Evolutionary conservation across 2,329 filamentous ascomycete genomes (phyloP), one percentile per base, ranked within the genome.

Genomic region (Aspergillaceae sp.): DNA sequence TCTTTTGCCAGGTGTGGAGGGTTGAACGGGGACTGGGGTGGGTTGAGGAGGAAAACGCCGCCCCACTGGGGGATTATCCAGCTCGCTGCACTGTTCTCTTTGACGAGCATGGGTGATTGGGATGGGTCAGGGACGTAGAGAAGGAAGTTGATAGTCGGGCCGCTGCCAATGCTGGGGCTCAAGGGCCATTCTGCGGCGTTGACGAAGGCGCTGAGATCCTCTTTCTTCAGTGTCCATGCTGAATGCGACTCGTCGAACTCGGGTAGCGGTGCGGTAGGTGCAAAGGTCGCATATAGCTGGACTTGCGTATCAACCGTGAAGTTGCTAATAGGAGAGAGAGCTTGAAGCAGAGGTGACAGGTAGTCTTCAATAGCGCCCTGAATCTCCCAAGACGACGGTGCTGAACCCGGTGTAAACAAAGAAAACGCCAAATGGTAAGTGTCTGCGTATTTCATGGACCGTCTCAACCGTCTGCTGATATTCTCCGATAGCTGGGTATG

Each of bases 51-150:
- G 44, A 79, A 75, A 2, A 87, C 80, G 6, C 83, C 83, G 34
- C 92, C 92, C 92, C 92, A 98, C 70, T 98, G 92, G 0, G 92
- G 92, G 40, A 98, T 85, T 53, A 96, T 77, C 91, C 91, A 97
- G 51, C 88, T 89, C 7, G 83, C 88, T 5, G 74, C 78, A 32
- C 71, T 70, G 51, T 73, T 79, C 42, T 78, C 79, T 47, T 77
- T 75, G 40, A 85, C 74, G 5, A 78, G 55, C 32, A 85, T 68
- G 8, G 82, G 82, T 3, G 75, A 76, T 49, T 81, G 75, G 5
- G 69, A 69, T 48, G 85, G 79, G 48, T 87, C 82, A 4, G 90
- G 88, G 5, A 94, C 82, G 60, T 92, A 98, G 29, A 97, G 76
- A 47, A 97, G 83, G 63, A 98, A 97, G 68, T 98, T 97, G 60